Percentiles rank a stretch among this genome's conserved stretches.
phyloP scores from a whole-genome alignment of 352 stramenopile genomes.

The Globisporangium echinulatum region DNA sequence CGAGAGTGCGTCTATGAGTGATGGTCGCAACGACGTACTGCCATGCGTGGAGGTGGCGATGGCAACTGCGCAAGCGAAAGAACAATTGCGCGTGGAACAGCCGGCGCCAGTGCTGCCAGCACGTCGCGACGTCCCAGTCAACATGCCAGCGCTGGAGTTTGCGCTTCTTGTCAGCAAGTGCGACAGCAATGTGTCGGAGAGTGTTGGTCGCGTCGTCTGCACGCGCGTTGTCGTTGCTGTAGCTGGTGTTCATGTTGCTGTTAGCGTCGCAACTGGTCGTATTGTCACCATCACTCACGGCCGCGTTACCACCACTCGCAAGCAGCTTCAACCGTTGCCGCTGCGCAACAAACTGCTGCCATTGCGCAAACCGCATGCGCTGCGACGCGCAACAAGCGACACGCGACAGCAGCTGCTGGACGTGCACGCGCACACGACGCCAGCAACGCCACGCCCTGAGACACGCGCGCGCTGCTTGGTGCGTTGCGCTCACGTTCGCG shows the following conservation, averaged over 20 bases:
- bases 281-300: background rate
- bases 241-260: background rate
- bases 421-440: conserved; percentile 19
- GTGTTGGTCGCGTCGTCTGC: background rate
- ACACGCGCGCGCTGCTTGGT: conserved; percentile 7
- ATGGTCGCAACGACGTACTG: conserved; percentile 1
- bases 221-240: background rate
- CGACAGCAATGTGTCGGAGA: conserved; percentile 11
- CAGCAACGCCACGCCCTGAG: conserved; percentile 32
- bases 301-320: background rate
- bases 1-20: no score
- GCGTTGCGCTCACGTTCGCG: conserved; percentile 6
- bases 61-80: conserved; percentile 34
- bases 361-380: conserved; percentile 47
- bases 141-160: conserved; percentile 43
- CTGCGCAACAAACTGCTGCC: conserved; percentile 33
- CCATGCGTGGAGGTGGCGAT: conserved; percentile 29
- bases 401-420: conserved; percentile 28
- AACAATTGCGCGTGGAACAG: conserved; percentile 59
- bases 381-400: conserved; percentile 27
- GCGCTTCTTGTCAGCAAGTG: conserved; percentile 31
- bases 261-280: background rate
- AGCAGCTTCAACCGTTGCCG: conserved; percentile 1
- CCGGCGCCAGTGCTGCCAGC: conserved; percentile 54
- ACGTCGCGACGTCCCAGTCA: conserved; percentile 27